Base-by-base conservation (phyloP, 2,329 filamentous ascomycete genomes). In the Diaporthe caulivora region DNA sequence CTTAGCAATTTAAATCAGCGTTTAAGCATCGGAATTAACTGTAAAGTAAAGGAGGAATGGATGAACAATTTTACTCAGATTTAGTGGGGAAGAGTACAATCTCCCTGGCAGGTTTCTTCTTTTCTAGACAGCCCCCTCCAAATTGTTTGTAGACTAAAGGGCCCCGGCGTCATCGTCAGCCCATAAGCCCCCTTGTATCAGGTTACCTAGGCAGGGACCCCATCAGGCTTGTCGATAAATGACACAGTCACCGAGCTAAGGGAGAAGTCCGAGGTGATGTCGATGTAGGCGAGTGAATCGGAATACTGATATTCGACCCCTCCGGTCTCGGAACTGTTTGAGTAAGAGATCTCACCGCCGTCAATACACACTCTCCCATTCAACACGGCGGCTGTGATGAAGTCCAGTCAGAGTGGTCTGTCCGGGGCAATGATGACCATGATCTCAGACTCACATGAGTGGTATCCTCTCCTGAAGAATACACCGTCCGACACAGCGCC, bases 291-390 rank as follows among this genome's bases (percentile, higher is more conserved):
- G 3, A 60, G 65, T 15, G 47, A 58, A 71, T 74, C 70, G 70
- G 77, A 78, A 51, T 78, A 78, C 44, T 78, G 71, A 31, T 78
- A 78, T 24, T 60, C 47, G 9, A 75, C 55, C 1, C 53, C 51
- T 44, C 57, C 57, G 57, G 57, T 62, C 26, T 62, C 57, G n/a
- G 47, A 51, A 31, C 70, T 65, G n/a, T 69, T 75, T 18, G 68
- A 74, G 57, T 76, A 79, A 15, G 77, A 77, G 5, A 77, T 74
- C 58, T 77, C 76, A 5, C 77, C 77, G 24, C 76, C 77, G 55
- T 78, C 75, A 24, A 79, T 75, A 57, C 78, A 78, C 1, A 78
- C 21, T 37, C 75, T 75, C 42, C 74, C 70, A 62, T 75, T 72
- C 7, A 79, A 53, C 9, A 79, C 74, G 9, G 74, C 75, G 31